phyloP scores from a whole-genome alignment of 192 early-diverging fungal genomes.

The Umbelopsis sp. region DNA sequence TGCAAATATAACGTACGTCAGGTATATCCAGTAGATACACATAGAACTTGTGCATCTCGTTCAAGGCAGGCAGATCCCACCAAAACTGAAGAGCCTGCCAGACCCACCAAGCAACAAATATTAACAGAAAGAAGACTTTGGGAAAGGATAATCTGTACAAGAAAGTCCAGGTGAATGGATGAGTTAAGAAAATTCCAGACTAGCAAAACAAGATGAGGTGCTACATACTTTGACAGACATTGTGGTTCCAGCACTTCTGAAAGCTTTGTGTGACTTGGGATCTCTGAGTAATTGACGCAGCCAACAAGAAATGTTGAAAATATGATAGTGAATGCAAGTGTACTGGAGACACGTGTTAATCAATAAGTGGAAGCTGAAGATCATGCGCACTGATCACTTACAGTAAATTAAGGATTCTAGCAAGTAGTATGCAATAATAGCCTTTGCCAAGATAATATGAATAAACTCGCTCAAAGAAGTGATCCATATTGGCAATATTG shows the following conservation, averaged over 20 bases:
- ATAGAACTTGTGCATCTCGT: constrained; percentile 87
- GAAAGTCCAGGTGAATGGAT: neutral
- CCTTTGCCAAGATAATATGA: constrained; percentile 91
- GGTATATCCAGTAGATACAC: constrained; percentile 75
- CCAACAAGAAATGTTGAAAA: constrained; percentile 89
- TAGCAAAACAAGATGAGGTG: neutral
- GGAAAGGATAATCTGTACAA: constrained; percentile 55
- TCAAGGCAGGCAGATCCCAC: constrained; percentile 70
- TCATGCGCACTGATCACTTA: constrained; percentile 46
- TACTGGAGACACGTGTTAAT: constrained; percentile 48
- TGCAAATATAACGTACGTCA: constrained; percentile 52
- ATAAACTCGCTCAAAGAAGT: constrained; percentile 80
- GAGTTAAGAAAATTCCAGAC: neutral
- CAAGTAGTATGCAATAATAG: constrained; percentile 77
- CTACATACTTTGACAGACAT: constrained; percentile 65
- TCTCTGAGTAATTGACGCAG: constrained; percentile 86
- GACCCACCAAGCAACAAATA: constrained; percentile 76
- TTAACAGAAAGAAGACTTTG: constrained; percentile 57
- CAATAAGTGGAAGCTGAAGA: neutral
- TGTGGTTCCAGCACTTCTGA: constrained; percentile 77
- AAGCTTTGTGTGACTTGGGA: constrained; percentile 70
- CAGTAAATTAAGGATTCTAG: constrained; percentile 76
- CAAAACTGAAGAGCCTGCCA: constrained; percentile 69
- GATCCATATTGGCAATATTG: constrained; percentile 84
- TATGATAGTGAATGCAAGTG: constrained; percentile 82